Conservation (phyloP, 805 yeast species). For the Saccharomyces paradoxus region DNA sequence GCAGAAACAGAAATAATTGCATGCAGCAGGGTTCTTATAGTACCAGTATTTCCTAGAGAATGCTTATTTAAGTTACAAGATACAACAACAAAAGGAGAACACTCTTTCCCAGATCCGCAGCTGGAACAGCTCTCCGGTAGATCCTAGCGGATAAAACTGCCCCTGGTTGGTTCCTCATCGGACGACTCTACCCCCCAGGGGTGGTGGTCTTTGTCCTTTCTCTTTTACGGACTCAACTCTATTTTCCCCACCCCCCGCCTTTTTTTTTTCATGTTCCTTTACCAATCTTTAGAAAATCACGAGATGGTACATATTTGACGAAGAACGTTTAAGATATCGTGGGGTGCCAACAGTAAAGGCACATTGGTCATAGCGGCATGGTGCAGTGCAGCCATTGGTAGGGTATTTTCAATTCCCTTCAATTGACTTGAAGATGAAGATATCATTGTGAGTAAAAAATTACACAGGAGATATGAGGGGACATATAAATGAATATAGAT, state of each 20-base stretch:
- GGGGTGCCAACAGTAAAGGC: not conserved
- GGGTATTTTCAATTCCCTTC: not conserved
- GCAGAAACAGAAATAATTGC: not conserved
- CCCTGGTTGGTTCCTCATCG: not conserved
- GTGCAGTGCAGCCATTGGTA: not conserved
- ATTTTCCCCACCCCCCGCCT: not conserved
- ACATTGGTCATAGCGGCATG: not conserved
- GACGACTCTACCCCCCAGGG: not conserved
- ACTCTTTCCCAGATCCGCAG: not conserved
- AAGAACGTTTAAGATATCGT: not conserved
- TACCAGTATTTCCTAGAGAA: not conserved
- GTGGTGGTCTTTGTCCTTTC: not conserved
- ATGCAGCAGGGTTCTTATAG: not conserved
- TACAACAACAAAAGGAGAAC: not conserved
- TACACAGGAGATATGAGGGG: not conserved
- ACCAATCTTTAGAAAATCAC: not conserved
- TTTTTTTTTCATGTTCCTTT: not conserved
- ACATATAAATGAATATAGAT: not conserved
- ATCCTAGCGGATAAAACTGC: not conserved
- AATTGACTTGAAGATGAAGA: not conserved
- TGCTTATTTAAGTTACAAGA: not conserved
- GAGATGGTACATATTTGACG: not conserved
- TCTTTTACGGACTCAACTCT: not conserved
- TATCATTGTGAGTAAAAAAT: not conserved
- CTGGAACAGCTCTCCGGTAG: not conserved